These are phyloP conservation scores for Didymella arachidicola DNA, from an alignment of 2,329 filamentous ascomycete genomes.

Conservation along the genomic window DNA sequence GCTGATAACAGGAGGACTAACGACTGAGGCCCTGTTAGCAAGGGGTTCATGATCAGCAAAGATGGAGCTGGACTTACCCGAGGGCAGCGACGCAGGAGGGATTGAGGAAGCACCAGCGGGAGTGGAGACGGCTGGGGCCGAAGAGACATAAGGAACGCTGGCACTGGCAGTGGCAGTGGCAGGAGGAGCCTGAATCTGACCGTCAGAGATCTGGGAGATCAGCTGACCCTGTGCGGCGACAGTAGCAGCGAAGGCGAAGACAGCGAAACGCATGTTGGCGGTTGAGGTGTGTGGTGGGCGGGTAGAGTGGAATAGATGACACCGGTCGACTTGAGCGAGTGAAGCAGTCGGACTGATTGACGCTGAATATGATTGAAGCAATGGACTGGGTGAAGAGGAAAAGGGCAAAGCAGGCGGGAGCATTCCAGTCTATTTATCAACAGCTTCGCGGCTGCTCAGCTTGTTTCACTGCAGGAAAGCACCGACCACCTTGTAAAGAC, in stretches of 20 bases:
- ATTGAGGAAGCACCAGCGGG: slow-evolving; percentile 13
- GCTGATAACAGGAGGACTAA: slow-evolving; percentile 9
- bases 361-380: not conserved
- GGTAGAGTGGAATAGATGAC: slow-evolving; percentile 11
- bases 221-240: slow-evolving; percentile 42
- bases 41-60: not conserved
- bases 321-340: slow-evolving; percentile 17
- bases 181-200: slow-evolving; percentile 48
- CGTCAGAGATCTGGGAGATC: slow-evolving; percentile 51
- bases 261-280: slow-evolving; percentile 46
- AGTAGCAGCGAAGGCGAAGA: slow-evolving; percentile 40
- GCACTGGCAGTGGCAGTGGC: slow-evolving; percentile 13
- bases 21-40: slow-evolving; percentile 9
- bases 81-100: slow-evolving; percentile 7
- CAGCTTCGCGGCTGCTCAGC: slow-evolving; percentile 12
- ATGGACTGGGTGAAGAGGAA: slow-evolving; percentile 16
- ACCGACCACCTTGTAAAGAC: slow-evolving; percentile 12
- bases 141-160: slow-evolving; percentile 14
- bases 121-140: slow-evolving; percentile 2
- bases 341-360: not conserved
- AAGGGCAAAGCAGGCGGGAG: slow-evolving; percentile 18
- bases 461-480: slow-evolving; percentile 19
- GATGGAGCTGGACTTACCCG: slow-evolving; percentile 1
- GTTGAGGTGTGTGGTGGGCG: slow-evolving; percentile 18
- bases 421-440: slow-evolving; percentile 28